Base-by-base conservation (phyloP, 2,329 filamentous ascomycete species). In the Corynespora cassiicola region DNA sequence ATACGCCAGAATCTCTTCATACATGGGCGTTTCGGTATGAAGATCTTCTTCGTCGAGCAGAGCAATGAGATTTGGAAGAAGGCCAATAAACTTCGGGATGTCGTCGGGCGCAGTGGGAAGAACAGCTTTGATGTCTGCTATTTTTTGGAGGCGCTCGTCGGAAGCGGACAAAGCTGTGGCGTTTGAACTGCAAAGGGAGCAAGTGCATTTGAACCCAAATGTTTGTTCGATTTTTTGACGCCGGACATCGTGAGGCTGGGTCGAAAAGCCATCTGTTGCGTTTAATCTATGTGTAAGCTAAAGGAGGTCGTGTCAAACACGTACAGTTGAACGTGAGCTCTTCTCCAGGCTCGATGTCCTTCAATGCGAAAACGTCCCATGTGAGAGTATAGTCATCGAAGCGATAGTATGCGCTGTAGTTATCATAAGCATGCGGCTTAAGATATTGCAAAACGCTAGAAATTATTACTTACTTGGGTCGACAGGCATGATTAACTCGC, bases 401-500 rank as follows among this genome's bases (percentile, higher is more conserved):
- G 24, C 62, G 59, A 40, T 63, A 66, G 34, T 54, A 50, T 1
- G 63, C 51, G 20, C 47, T 51, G 23, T 15, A 22, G 6, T 6
- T 4, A 14, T 34, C 23, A 21, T 11, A 10, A 17, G 21, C 6
- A 21, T 8, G 10, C 9, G 19, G 5, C 18, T 11, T 23, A 11
- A 26, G 17, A 16, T 3, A 12, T 22, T 3, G n/a, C n/a, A n/a
- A n/a, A n/a, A n/a, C n/a, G n/a, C n/a, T n/a, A n/a, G n/a, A n/a
- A n/a, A n/a, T n/a, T n/a, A n/a, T 17, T n/a, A 33, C 39, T 25
- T 39, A 52, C 45, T 65, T 67, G 11, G 58, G 59, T 12, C 63
- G 56, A 36, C 63, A 67, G 22, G 58, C 63, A 29, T 66, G 63
- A 31, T 67, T 67, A 40, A 66, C 61, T 10, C 63, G 52, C 62